Percentiles rank a stretch among this genome's conserved stretches.
These are phyloP conservation scores for Lactifluus rugatus DNA, from an alignment of 768 basidiomycete genomes.

Conservation along the genomic window DNA sequence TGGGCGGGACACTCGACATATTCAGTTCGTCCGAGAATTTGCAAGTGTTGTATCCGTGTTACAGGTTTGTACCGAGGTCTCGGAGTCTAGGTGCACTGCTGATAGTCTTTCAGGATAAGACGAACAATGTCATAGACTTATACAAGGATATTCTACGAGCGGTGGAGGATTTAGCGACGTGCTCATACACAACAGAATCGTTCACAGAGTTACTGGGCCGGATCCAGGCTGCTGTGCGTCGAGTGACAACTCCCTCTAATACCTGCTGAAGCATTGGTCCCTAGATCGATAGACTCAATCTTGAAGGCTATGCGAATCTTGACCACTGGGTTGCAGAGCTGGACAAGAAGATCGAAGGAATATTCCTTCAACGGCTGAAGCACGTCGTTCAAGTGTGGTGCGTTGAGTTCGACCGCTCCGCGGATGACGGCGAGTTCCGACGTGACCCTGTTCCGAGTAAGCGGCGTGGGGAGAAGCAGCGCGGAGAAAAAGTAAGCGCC, in stretches of 20 bases:
- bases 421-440: conserved; percentile 57
- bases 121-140: conserved; percentile 85
- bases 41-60: conserved; percentile 86
- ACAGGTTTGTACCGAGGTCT: conserved; percentile 41
- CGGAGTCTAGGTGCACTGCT: not conserved
- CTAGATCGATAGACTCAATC: conserved; percentile 86
- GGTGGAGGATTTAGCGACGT: conserved; percentile 81
- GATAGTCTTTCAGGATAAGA: conserved; percentile 60
- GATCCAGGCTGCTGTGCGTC: conserved; percentile 74
- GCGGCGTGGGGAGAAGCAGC: conserved; percentile 57
- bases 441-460: conserved; percentile 48
- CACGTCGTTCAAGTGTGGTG: conserved; percentile 85
- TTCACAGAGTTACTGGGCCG: conserved; percentile 70
- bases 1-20: conserved; percentile 76
- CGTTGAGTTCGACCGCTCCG: conserved; percentile 62
- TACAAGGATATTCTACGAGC: conserved; percentile 78
- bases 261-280: not conserved
- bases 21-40: conserved; percentile 91
- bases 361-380: conserved; percentile 63
- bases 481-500: conserved; percentile 60
- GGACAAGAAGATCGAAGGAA: conserved; percentile 70
- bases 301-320: conserved; percentile 83
- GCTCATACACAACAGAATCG: conserved; percentile 73
- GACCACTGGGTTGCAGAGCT: conserved; percentile 49
- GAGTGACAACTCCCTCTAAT: not conserved